Evolutionary conservation across 306 rosid genomes (phyloP).

Genomic region (Rubus idaeus): DNA sequence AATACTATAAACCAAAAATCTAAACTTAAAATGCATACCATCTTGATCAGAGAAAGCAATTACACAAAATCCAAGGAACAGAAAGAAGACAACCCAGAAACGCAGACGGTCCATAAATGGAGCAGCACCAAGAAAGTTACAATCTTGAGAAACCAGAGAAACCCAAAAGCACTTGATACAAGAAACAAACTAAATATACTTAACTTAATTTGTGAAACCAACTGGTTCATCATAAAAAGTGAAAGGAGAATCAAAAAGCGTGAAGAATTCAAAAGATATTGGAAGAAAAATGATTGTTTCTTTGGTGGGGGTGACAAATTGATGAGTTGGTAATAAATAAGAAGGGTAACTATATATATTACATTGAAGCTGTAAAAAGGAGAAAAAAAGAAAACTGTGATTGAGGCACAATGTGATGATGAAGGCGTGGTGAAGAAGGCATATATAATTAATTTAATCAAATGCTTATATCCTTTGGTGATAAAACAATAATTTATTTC

Average conservation of each 20-base stretch:
- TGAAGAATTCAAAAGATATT: constrained; percentile 22
- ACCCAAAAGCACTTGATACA: constrained; percentile 18
- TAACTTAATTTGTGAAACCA: constrained; percentile 14
- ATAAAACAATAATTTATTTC: background rate
- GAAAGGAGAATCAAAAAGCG: constrained; percentile 16
- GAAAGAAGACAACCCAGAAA: constrained; percentile 44
- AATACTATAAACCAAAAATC: background rate
- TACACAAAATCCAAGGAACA: constrained; percentile 48
- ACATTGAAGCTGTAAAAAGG: constrained; percentile 23
- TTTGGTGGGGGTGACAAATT: constrained; percentile 45
- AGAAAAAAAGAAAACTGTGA: constrained; percentile 23
- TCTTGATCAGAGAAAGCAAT: constrained; percentile 53
- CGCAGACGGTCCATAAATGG: constrained; percentile 37
- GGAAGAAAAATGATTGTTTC: constrained; percentile 35
- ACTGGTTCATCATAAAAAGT: constrained; percentile 14
- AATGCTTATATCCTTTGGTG: background rate
- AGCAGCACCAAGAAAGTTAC: constrained; percentile 12
- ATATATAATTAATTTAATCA: background rate
- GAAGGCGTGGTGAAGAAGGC: constrained; percentile 29
- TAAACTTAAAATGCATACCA: constrained; percentile 47
- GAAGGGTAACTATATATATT: background rate
- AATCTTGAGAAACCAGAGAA: constrained; percentile 27
- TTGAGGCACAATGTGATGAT: constrained; percentile 37
- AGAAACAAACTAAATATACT: background rate
- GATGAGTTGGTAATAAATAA: constrained; percentile 30